Base-by-base conservation (phyloP, 768 basidiomycete genomes). In the Suillus plorans region DNA sequence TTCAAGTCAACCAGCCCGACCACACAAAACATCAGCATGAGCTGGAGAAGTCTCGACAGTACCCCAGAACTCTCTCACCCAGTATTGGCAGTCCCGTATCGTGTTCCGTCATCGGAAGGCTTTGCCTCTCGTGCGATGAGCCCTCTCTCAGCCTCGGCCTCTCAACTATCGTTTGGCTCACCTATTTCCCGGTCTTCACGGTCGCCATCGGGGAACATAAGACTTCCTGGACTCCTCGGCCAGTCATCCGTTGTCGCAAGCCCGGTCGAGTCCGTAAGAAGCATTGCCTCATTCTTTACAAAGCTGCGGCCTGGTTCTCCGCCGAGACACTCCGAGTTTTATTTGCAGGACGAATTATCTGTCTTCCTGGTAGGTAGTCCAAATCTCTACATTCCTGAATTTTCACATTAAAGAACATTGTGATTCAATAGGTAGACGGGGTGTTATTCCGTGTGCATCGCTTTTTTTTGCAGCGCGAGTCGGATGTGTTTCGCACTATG, bases 381-480 rank as follows among this genome's bases (percentile, higher is more conserved):
- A 31, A 41, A 16, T 47, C 4, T 39, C 7, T 53, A 20, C 4
- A 7, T 10, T 34, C 18, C 8, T 9, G 10, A 44, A 7, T 60
- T 6, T 12, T 12, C 41, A 31, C 44, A 14, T 39, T 5, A 18
- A 39, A 31, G 5, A 20, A 12, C 12, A 20, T 22, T n/a, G 25
- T n/a, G 4, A 14, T 12, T 4, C 31, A 18, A 18, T 62, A 82
- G 81, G 79, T 80, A 2, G 77, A 80, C 64, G 68, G 73, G 52
- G 67, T 68, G 4, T 66, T 77, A n/a, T 81, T 78, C 72, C 79
- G 77, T 64, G 77, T 82, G 9, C 80, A 82, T 60, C 77, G 77
- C 2, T 74, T 79, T 65, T 79, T 78, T 60, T 69, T 83, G 36
- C 71, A 71, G 58, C 72, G 74, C 47, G 78, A 79, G 63, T 81